Evolutionary conservation across 345 rosid species (phyloP).

Genomic region (Mangifera indica): DNA sequence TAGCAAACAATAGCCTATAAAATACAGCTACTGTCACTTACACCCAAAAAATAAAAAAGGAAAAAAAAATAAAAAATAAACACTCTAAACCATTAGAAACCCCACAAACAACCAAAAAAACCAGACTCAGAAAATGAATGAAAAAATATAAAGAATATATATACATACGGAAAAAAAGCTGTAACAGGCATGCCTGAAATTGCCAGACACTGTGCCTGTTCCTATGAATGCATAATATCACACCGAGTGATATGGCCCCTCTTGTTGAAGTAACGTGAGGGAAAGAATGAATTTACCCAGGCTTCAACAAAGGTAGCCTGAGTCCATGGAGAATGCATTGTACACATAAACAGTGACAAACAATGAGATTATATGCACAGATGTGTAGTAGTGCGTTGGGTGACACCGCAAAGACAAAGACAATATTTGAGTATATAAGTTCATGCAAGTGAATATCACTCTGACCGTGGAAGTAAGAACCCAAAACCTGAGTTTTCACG

Average conservation of each 20-base stretch:
- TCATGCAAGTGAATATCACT: conserved; percentile 28
- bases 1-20: conserved; percentile 34
- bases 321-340: conserved; percentile 23
- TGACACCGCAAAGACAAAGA: background rate
- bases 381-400: conserved; percentile 4
- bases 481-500: conserved; percentile 93
- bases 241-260: conserved; percentile 41
- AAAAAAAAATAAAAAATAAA: background rate
- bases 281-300: conserved; percentile 36
- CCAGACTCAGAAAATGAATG: conserved; percentile 13
- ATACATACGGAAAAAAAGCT: conserved; percentile 20
- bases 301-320: conserved; percentile 28
- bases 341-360: conserved; percentile 34
- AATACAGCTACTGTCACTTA: conserved; percentile 30
- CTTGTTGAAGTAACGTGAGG: conserved; percentile 44
- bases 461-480: conserved; percentile 80
- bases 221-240: conserved; percentile 35
- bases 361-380: conserved; percentile 31
- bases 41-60: conserved; percentile 21
- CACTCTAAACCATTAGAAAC: conserved; percentile 19
- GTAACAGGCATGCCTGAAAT: conserved; percentile 25
- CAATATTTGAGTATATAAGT: background rate
- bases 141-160: conserved; percentile 12
- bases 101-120: conserved; percentile 17
- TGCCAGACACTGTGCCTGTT: conserved; percentile 25